Base-by-base conservation (phyloP, 306 rosid species). In the Gynostemma pentaphyllum region DNA sequence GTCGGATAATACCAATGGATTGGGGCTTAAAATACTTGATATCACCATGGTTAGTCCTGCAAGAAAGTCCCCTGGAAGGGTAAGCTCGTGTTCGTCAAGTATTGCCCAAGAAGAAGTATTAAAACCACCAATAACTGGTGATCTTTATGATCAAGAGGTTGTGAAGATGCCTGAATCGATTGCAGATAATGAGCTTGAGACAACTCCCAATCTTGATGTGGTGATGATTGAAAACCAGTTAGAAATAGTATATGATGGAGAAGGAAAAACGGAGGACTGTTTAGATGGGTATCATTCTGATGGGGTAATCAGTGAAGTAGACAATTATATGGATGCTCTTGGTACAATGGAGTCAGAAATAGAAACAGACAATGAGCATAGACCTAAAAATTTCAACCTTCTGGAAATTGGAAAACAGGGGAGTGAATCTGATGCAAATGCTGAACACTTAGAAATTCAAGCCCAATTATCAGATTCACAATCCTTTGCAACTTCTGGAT, bases 251-350 rank as follows among this genome's bases (percentile, higher is more conserved):
- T 75, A 65, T 64, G 70, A 74, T 76, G 83, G 76, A 67, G 84
- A 72, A 64, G 72, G 69, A n/a, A 75, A 81, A 54, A 73, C 67
- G 55, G 79, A 75, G 72, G 73, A 60, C 71, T 73, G 65, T 73
- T 32, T 72, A n/a, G 77, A 78, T 59, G 82, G 80, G 10, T 83
- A 80, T 67, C 81, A 40, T 64, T 94, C 90, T 75, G 94, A 83
- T 73, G 90, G 80, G 62, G 49, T 79, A 56, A 77, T 71, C 46
- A 81, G 97, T 68, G 97, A 89, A 78, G 85, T 85, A 75, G 97
- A 92, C 71, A 84, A 84, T 78, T 89, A 89, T 55, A 48, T 75
- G 86, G 91, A 94, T 78, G 97, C 94, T 49, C 83, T 88, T 65
- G 74, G 85, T 68, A 84, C 79, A 59, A 71, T 94, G 63, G 95